A percentile compares a stretch with the other conserved stretches of the same genome.
Conservation (phyloP, 768 basidiomycete species). For the Leucocoprinus leucothites region DNA sequence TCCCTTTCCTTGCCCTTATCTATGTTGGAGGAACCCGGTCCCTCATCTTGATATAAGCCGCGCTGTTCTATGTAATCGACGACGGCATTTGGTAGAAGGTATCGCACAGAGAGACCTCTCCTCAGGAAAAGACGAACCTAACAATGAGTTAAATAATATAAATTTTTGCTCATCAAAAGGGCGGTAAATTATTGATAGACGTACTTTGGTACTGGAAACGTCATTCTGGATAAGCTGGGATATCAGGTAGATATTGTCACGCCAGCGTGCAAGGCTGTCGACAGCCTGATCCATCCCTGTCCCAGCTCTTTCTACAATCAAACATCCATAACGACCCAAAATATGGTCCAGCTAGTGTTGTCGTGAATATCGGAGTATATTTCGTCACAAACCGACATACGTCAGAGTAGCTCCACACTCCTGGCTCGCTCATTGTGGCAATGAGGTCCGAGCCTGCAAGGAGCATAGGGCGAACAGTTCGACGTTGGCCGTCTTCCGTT, state of each 20-base stretch:
- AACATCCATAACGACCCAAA: slow-evolving; percentile 88
- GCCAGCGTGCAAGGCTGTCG: slow-evolving; percentile 71
- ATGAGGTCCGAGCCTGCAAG: slow-evolving; percentile 98
- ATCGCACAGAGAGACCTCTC: slow-evolving; percentile 80
- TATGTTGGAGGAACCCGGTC: slow-evolving; percentile 16
- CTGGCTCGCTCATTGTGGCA: slow-evolving; percentile 96
- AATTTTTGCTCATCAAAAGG: not conserved
- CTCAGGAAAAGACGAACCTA: slow-evolving; percentile 71
- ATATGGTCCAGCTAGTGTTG: slow-evolving; percentile 84
- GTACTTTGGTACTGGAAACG: slow-evolving; percentile 90
- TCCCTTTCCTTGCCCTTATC: slow-evolving; percentile 38
- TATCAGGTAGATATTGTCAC: slow-evolving; percentile 85
- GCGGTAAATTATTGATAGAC: not conserved
- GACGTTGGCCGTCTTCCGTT: slow-evolving; percentile 70
- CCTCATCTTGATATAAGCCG: slow-evolving; percentile 70
- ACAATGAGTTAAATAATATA: not conserved
- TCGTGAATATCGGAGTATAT: slow-evolving; percentile 5
- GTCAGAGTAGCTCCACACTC: slow-evolving; percentile 94
- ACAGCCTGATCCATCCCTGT: slow-evolving; percentile 86
- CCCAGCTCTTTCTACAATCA: slow-evolving; percentile 94
- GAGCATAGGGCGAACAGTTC: slow-evolving; percentile 83
- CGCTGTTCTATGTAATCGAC: slow-evolving; percentile 93
- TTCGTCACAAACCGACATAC: slow-evolving; percentile 46
- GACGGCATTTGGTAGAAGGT: slow-evolving; percentile 87
- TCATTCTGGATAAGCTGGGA: slow-evolving; percentile 96